Base-by-base conservation (phyloP, 331 rosid species). In the Dryas integrifolia region DNA sequence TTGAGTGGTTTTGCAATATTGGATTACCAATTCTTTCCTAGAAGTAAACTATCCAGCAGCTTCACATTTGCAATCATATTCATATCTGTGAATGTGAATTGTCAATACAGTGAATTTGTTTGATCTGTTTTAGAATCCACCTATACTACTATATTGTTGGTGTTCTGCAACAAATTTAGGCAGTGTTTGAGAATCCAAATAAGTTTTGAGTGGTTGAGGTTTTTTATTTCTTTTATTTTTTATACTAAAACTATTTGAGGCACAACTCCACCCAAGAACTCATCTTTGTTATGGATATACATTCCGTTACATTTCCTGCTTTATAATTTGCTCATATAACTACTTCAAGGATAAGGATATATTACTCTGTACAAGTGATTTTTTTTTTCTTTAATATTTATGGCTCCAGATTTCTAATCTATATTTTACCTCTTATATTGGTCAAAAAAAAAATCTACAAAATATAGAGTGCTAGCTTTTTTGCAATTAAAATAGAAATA, bases 401-500 rank as follows among this genome's bases (percentile, higher is more conserved):
- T 4, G 10, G 65, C 11, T 35, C 18, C 46, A 14, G 18, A 59
- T 49, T 35, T 26, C 30, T n/a, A 14, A 63, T n/a, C 47, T 63
- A 15, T 26, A 5, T 4, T 63, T 63, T n/a, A n/a, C 52, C 35
- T 16, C 5, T 12, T 21, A 44, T 44, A 9, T 11, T 1, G 6
- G 3, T 4, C 1, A 9, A 16, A 2, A 9, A 65, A 65, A 16
- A 4, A 9, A 5, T n/a, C 0, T 39, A 13, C 15, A 39, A 6
- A 5, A 2, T 6, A 55, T 39, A 11, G 58, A 15, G 13, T 30
- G 38, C 46, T 13, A 35, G 72, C 56, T 75, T 75, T 75, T 71
- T 82, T 76, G 62, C 66, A 61, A 46, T 60, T 79, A 48, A 67
- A 78, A 67, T 83, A 59, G 64, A 64, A 65, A 57, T 60, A 49